Evolutionary conservation across 805 yeast species (phyloP), one percentile per base, ranked within the genome.

Genomic region (Candida tibetensis): DNA sequence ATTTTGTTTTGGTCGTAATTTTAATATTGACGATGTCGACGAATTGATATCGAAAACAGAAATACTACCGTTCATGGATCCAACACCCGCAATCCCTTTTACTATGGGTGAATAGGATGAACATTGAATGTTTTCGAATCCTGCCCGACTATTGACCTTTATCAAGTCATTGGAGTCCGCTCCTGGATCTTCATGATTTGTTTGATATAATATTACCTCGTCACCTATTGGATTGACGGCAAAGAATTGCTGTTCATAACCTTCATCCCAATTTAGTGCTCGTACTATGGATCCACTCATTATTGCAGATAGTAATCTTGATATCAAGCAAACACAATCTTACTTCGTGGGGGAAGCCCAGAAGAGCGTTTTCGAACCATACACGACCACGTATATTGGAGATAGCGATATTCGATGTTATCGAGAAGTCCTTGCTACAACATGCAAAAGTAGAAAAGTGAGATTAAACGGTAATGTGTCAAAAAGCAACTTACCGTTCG

Each of bases 191-290:
- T 57, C 60, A 37, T 53, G 66, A 42, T 57, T 55, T 14, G 85
- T 79, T 45, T 74, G 76, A 51, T 81, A 82, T 8, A 85, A 68
- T 0, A 82, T 64, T 2, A 87, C 81, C 48, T 84, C 91, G 55
- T 89, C 96, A 2, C 95, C 81, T 19, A 85, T 72, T 2, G 95
- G 93, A 46, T 79, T 82, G 5, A 83, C 81, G 0, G 85, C 81
- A 9, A 85, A 59, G 49, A 77, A 82, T 34, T 71, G 73, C 52
- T 82, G 85, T 30, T 70, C 73, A 30, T 60, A 60, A 5, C 72
- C 78, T n/a, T 51, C 48, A 40, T 77, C 80, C 89, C 89, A 82
- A 30, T 71, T 71, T 35, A 59, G 53, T 6, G 85, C 82, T 39
- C 82, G 66, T n/a, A 70, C 64, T 8, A 82, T 74, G 26, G 76